Conservation (phyloP, 371 early-diverging fungal species). For the Zychaea mexicana region DNA sequence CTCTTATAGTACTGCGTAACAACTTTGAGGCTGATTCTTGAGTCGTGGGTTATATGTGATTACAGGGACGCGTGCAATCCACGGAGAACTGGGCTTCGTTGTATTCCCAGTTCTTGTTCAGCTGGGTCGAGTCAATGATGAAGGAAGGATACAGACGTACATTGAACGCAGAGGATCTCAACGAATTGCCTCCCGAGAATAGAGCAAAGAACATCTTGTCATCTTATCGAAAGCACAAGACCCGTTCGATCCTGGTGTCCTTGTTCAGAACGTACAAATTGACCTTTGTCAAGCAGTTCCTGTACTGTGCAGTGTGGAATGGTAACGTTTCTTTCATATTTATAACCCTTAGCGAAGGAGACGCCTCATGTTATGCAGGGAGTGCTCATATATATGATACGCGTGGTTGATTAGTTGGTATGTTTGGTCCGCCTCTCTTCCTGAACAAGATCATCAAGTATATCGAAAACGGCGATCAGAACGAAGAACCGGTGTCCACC, state of each 20-base stretch:
- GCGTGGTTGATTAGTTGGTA: background rate
- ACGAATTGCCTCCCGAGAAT: slow-evolving; percentile 41
- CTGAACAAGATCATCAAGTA: slow-evolving; percentile 59
- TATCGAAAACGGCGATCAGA: slow-evolving; percentile 44
- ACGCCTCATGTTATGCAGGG: background rate
- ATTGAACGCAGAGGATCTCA: slow-evolving; percentile 53
- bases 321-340: slow-evolving; percentile 8
- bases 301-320: slow-evolving; percentile 53
- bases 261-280: slow-evolving; percentile 36
- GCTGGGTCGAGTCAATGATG: slow-evolving; percentile 56
- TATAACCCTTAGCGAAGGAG: background rate
- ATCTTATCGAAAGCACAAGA: slow-evolving; percentile 14
- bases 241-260: background rate
- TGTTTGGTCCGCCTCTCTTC: slow-evolving; percentile 60
- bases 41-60: too few species aligned
- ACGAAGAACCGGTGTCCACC: slow-evolving; percentile 22
- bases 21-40: too few species aligned
- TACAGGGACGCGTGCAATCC: slow-evolving; percentile 47
- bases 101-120: slow-evolving; percentile 55
- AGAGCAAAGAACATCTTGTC: slow-evolving; percentile 31
- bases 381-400: background rate
- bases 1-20: too few species aligned
- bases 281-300: slow-evolving; percentile 38
- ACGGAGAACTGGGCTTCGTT: slow-evolving; percentile 54
- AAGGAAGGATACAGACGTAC: slow-evolving; percentile 51